A percentile compares a stretch with the other conserved stretches of the same genome.
phyloP scores from a whole-genome alignment of 768 basidiomycete genomes.

The Lactarius hengduanensis region DNA sequence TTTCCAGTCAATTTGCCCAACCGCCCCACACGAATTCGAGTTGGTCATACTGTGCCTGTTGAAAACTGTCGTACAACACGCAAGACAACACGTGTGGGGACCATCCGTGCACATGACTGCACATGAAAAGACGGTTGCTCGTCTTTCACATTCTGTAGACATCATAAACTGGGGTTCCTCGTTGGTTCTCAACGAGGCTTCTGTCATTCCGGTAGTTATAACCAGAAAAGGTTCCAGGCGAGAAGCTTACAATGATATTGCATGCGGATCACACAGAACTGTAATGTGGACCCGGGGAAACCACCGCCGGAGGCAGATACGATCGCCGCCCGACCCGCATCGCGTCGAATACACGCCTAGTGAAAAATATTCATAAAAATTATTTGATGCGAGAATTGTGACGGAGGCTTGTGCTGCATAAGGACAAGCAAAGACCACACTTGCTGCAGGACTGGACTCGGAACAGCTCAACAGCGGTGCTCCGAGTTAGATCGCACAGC shows the following conservation, averaged over 20 bases:
- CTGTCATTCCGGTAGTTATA: not conserved
- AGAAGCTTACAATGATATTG: not conserved
- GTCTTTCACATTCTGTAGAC: not conserved
- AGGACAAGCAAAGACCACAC: not conserved
- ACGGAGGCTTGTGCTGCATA: not conserved
- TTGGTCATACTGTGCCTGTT: not conserved
- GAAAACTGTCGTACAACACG: not conserved
- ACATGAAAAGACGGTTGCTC: not conserved
- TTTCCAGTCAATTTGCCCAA: not conserved
- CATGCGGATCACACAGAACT: not conserved
- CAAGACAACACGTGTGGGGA: not conserved
- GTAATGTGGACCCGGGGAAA: not conserved
- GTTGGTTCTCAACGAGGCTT: no score
- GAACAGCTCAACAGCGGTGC: not conserved
- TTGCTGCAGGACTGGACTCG: not conserved
- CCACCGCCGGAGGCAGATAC: not conserved
- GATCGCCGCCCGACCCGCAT: not conserved
- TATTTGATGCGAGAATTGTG: not conserved
- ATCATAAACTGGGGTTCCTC: not conserved
- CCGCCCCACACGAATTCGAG: not conserved
- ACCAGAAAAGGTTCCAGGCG: not conserved
- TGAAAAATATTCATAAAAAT: not conserved
- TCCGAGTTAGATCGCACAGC: not conserved
- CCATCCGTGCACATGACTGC: not conserved
- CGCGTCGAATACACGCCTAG: not conserved